Percentiles rank a stretch among this genome's conserved stretches.
phyloP scores from a whole-genome alignment of 164 flowering plant species.

The Vitis amurensis region DNA sequence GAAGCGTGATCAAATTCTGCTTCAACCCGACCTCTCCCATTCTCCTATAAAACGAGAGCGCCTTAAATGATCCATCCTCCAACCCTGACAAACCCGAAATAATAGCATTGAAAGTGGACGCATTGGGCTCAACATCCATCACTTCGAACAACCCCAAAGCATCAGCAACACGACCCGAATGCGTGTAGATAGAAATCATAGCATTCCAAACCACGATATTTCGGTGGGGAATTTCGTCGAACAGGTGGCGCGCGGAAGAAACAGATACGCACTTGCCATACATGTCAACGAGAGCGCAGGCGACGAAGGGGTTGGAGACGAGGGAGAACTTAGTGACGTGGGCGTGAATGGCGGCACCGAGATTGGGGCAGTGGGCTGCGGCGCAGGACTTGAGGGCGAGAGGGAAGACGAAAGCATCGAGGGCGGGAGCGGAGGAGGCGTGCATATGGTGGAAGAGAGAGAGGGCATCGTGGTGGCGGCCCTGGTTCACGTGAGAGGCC shows the following conservation, averaged over 20 bases:
- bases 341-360: constrained; percentile 58
- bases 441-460: constrained; percentile 50
- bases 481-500: constrained; percentile 49
- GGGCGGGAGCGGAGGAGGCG: constrained; percentile 36
- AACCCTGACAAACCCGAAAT: constrained; percentile 39
- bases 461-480: constrained; percentile 51
- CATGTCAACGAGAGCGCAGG: constrained; percentile 56
- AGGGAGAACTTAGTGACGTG: constrained; percentile 35
- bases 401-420: constrained; percentile 64
- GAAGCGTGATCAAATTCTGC: constrained; percentile 60
- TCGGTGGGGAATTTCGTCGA: constrained; percentile 58
- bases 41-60: constrained; percentile 42
- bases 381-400: constrained; percentile 73
- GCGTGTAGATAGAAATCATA: constrained; percentile 51
- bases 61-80: constrained; percentile 42
- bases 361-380: constrained; percentile 34
- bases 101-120: constrained; percentile 59
- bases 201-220: constrained; percentile 68
- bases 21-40: constrained; percentile 40
- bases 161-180: constrained; percentile 12
- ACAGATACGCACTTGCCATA: constrained; percentile 61
- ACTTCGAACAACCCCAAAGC: constrained; percentile 46
- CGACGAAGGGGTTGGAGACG: constrained; percentile 52
- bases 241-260: constrained; percentile 46
- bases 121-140: constrained; percentile 56